Evolutionary conservation across 345 rosid genomes (phyloP).

Genomic region (Ceriops tagal): DNA sequence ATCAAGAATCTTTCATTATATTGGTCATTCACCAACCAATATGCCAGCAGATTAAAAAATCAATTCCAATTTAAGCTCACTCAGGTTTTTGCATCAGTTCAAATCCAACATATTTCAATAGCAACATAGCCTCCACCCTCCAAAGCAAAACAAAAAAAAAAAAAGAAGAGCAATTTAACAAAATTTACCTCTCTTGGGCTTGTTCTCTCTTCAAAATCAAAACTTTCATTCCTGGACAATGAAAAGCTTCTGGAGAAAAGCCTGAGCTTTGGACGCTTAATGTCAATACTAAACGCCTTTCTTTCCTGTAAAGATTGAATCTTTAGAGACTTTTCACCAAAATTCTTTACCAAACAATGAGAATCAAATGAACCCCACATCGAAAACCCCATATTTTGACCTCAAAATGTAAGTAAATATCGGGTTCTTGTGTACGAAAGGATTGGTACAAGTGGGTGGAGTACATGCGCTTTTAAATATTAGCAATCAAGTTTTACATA

Average conservation of each 20-base stretch:
- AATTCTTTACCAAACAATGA: slow-evolving; percentile 24
- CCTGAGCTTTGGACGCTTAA: slow-evolving; percentile 24
- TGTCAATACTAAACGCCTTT: slow-evolving; percentile 15
- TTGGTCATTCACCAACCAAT: too few relatives aligned
- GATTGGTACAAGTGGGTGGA: neutral
- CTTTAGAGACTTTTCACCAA: slow-evolving; percentile 21
- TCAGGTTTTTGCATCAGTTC: neutral
- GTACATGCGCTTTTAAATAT: neutral
- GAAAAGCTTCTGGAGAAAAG: slow-evolving; percentile 22
- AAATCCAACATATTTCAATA: neutral
- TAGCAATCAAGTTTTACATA: too few relatives aligned
- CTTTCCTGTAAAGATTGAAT: slow-evolving; percentile 27
- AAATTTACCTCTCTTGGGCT: slow-evolving; percentile 69
- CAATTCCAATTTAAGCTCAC: too few relatives aligned
- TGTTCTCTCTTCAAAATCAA: slow-evolving; percentile 58
- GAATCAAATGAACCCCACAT: slow-evolving; percentile 37
- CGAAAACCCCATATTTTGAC: slow-evolving; percentile 43
- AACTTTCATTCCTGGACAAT: slow-evolving; percentile 35
- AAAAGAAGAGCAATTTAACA: neutral
- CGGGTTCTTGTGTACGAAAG: neutral
- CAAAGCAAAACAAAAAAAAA: neutral
- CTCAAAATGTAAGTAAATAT: slow-evolving; percentile 1
- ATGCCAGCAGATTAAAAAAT: too few relatives aligned
- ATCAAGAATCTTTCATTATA: too few relatives aligned
- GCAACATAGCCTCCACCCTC: neutral